Base-by-base conservation (phyloP, 1,284 basidiomycete genomes). In the Erythrobasidium hasegawianum region DNA sequence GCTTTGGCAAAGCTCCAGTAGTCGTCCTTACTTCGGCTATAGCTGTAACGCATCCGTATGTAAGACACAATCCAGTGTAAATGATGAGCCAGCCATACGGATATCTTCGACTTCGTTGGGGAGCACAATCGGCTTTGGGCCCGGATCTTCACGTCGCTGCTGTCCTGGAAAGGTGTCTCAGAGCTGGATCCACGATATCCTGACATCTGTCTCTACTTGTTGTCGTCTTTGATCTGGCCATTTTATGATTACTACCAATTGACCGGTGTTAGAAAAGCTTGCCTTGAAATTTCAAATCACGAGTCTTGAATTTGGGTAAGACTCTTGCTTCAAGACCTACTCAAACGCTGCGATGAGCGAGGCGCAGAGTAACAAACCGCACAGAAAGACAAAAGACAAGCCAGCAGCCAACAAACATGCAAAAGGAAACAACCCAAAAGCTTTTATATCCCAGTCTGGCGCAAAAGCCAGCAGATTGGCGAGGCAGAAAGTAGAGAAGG, bases 391-490 rank as follows among this genome's bases (percentile, higher is more conserved):
- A 77, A 84, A 86, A 72, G 85, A 84, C 26, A 87, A 89, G 72
- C 61, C 43, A 18, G 43, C 43, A n/a, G 43, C 61, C 1, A 53
- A 18, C 62, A 74, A 72, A 77, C 85, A 79, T 68, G 72, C 72
- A 64, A 76, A 77, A 55, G 87, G 87, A 2, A 90, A 87, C 80
- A 97, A 97, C 75, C 91, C 93, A 16, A 64, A 82, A 81, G 84
- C 96, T 1, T 99, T 98, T 78, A 94, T 93, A 22, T 90, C 91
- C 24, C 87, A 85, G 78, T 96, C 93, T 33, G 91, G 90, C 72
- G 84, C 89, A 66, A 82, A 86, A 56, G 93, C 92, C 47, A 91
- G 97, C 74, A 83, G 86, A 56, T 89, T 94, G 75, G 92, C 90
- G 11, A 83, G 94, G 16, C 83, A 94, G 54, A 95, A 90, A 67